Conservation (phyloP, 805 yeast species). For the Wickerhamiella spandovensis region DNA sequence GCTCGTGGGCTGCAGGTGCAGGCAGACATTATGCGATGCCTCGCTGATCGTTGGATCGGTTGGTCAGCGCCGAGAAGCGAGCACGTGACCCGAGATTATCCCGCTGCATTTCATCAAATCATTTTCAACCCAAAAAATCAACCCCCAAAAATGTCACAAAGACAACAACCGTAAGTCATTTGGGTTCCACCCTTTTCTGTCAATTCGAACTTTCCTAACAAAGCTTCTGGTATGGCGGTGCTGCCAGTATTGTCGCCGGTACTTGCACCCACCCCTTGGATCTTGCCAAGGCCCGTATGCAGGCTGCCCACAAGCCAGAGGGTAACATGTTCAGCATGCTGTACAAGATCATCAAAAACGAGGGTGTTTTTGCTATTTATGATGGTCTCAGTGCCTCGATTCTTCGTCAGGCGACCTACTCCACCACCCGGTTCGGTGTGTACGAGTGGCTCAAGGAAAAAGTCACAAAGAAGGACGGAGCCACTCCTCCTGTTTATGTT, state of each 20-base stretch:
- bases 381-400: conserved; percentile 74
- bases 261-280: conserved; percentile 59
- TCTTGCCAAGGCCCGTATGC: conserved; percentile 74
- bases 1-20: too few relatives aligned
- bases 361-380: conserved; percentile 54
- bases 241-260: conserved; percentile 30
- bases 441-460: conserved; percentile 60
- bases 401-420: conserved; percentile 76
- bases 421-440: conserved; percentile 76
- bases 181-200: not conserved
- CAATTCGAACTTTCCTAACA: conserved; percentile 1
- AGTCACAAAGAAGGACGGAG: conserved; percentile 29
- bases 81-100: not conserved
- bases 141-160: not conserved
- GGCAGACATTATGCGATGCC: too few relatives aligned
- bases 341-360: conserved; percentile 42
- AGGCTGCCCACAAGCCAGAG: conserved; percentile 59
- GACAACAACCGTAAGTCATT: conserved; percentile 1
- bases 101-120: not conserved
- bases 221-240: conserved; percentile 33
- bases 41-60: too few relatives aligned
- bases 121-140: not conserved
- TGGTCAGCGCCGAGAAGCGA: not conserved
- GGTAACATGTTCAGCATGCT: conserved; percentile 51
- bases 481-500: conserved; percentile 41